A percentile compares a stretch with the other conserved stretches of the same genome.
phyloP scores from a whole-genome alignment of 2,329 filamentous ascomycete genomes.

The Paecilomyces sp. region DNA sequence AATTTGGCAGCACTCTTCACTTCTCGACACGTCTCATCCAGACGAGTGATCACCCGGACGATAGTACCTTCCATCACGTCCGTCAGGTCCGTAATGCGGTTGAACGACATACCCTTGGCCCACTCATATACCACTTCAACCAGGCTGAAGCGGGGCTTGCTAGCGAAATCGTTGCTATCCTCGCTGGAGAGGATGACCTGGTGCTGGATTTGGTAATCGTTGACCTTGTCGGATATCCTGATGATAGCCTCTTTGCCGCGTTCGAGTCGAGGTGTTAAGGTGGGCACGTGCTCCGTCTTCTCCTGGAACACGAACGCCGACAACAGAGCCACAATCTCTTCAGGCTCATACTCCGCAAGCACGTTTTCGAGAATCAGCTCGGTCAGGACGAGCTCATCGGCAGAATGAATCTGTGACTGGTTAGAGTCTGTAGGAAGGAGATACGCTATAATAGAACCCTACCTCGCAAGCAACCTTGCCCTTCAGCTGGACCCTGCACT shows the following conservation, averaged over 20 bases:
- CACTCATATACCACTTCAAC: constrained; percentile 99
- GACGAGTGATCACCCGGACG: constrained; percentile 82
- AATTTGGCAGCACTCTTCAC: constrained; percentile 96
- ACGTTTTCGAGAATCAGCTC: constrained; percentile 96
- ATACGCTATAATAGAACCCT: constrained; percentile 12
- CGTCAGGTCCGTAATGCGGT: constrained; percentile 91
- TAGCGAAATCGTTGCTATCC: constrained; percentile 87
- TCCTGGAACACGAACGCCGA: constrained; percentile 97
- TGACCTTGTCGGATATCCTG: constrained; percentile 85
- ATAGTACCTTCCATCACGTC: constrained; percentile 97
- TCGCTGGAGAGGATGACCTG: constrained; percentile 89
- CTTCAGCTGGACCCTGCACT: constrained; percentile 84
- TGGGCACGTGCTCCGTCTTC: constrained; percentile 77
- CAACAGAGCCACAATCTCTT: constrained; percentile 90
- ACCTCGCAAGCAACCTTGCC: constrained; percentile 95
- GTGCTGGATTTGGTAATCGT: constrained; percentile 77
- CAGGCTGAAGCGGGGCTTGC: constrained; percentile 78
- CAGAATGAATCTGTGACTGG: constrained; percentile 66
- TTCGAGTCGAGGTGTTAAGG: constrained; percentile 73
- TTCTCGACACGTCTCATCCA: constrained; percentile 94
- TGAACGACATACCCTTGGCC: constrained; percentile 96
- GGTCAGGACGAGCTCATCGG: constrained; percentile 90
- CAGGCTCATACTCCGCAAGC: constrained; percentile 86
- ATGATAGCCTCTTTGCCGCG: constrained; percentile 79
- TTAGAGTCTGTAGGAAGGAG: constrained; percentile 5